Evolutionary conservation across 495 filamentous ascomycete genomes (phyloP).

Genomic region (Lasiosphaeris hirsuta): DNA sequence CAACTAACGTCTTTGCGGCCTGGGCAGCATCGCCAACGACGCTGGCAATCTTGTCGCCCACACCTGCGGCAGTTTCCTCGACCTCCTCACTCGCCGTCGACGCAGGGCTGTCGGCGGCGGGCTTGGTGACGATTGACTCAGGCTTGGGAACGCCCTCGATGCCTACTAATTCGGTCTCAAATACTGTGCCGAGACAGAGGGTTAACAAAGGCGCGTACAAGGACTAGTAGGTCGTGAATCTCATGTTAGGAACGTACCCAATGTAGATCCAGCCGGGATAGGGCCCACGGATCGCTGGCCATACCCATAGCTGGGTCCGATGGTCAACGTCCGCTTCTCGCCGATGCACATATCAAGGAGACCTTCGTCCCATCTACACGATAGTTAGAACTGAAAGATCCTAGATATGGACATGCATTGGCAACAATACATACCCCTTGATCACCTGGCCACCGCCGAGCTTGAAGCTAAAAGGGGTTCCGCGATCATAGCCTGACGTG

Average conservation of each 20-base stretch:
- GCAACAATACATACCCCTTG: slow-evolving; percentile 63
- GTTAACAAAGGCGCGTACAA: slow-evolving; percentile 23
- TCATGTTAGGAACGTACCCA: slow-evolving; percentile 49
- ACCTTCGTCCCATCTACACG: slow-evolving; percentile 76
- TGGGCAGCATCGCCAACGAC: slow-evolving; percentile 44
- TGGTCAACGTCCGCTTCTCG: slow-evolving; percentile 85
- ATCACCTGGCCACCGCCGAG: slow-evolving; percentile 82
- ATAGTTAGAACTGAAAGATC: slow-evolving; percentile 8
- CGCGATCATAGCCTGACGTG: slow-evolving; percentile 61
- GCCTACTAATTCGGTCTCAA: slow-evolving; percentile 87
- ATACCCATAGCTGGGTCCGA: slow-evolving; percentile 84
- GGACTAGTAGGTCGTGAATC: not conserved
- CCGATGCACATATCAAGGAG: slow-evolving; percentile 95
- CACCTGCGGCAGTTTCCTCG: slow-evolving; percentile 35
- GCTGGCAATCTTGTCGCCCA: slow-evolving; percentile 43
- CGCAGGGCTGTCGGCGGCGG: slow-evolving; percentile 24
- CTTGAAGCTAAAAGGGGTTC: slow-evolving; percentile 69
- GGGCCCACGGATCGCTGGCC: slow-evolving; percentile 70
- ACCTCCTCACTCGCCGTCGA: slow-evolving; percentile 33
- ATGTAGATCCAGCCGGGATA: slow-evolving; percentile 73
- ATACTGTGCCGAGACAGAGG: slow-evolving; percentile 49
- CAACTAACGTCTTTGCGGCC: slow-evolving; percentile 40
- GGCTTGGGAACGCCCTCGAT: slow-evolving; percentile 73
- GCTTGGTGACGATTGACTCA: slow-evolving; percentile 46
- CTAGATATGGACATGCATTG: not conserved